A percentile compares a stretch with the other conserved stretches of the same genome.
Conservation (phyloP, 2,329 filamentous ascomycete species). For the Fusarium hostae region DNA sequence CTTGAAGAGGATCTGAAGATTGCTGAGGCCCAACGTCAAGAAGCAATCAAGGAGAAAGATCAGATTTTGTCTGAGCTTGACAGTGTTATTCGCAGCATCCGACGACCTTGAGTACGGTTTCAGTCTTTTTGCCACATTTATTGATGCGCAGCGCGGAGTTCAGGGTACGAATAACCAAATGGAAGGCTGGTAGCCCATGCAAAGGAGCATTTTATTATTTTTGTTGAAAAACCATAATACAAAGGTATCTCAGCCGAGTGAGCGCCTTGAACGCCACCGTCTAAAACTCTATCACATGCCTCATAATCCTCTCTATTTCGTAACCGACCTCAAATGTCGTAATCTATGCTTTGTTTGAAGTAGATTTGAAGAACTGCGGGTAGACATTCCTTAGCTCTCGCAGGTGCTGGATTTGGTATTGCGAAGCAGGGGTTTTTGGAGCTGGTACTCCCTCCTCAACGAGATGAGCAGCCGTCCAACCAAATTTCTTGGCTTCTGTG, state of each 20-base stretch:
- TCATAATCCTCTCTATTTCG: neutral
- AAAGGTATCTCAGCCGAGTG: conserved; percentile 26
- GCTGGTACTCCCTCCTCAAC: conserved; percentile 78
- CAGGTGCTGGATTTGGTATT: conserved; percentile 79
- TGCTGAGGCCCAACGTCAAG: conserved; percentile 70
- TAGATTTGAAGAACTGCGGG: conserved; percentile 83
- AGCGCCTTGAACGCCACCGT: conserved; percentile 30
- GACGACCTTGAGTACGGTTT: conserved; percentile 60
- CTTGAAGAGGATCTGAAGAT: conserved; percentile 73
- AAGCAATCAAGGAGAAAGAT: conserved; percentile 72
- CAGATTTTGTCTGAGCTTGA: conserved; percentile 70
- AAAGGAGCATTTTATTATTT: neutral
- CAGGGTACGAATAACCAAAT: conserved; percentile 1
- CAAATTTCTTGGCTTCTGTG: conserved; percentile 77
- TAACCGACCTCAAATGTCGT: neutral
- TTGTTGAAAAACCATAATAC: conserved; percentile 8
- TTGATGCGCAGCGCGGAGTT: conserved; percentile 38
- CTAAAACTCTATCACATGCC: conserved; percentile 9
- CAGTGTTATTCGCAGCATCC: conserved; percentile 68
- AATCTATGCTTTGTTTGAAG: conserved; percentile 19
- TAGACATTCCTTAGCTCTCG: conserved; percentile 80
- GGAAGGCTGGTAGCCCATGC: neutral
- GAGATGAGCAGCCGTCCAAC: conserved; percentile 88
- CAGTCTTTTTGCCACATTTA: neutral
- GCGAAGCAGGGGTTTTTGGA: conserved; percentile 73